Evolutionary conservation across 2,329 filamentous ascomycete genomes (phyloP), one percentile per base, ranked within the genome.

Genomic region (Diaporthe humulicola): DNA sequence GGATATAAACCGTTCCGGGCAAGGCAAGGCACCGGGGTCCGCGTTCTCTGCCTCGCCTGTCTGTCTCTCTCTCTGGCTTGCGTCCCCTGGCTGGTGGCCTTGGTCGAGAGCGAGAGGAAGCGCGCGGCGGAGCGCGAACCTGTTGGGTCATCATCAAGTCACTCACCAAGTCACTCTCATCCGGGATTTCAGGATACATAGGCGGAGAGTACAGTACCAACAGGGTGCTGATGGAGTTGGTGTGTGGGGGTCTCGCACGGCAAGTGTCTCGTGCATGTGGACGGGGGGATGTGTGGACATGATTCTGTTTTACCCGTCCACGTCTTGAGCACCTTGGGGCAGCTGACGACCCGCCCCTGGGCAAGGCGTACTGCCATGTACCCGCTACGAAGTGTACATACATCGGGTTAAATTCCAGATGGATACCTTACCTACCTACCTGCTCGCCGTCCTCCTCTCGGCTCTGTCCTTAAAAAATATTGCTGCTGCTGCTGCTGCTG

Each of bases 231-330:
- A 57, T 30, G 52, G 36, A 58, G 22, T 30, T 22, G 54, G 69
- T 67, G 61, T 67, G 61, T 67, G 69, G 54, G 38, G 54, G 69
- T 71, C 54, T 60, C 54, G 56, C 54, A 60, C 54, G 69, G 54
- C 56, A 71, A 28, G n/a, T 71, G 69, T 71, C 69, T 50, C 56
- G 69, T 52, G 56, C 42, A 50, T 67, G 61, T 50, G 61, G 42
- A 61, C n/a, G 28, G 30, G 54, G 36, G 56, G 9, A 14, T 36
- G 38, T 36, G 38, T 57, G 38, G 30, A 58, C 15, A 48, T 58
- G 38, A 33, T 30, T 57, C n/a, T 70, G 67, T 58, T 70, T 48
- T 57, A 17, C 54, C 54, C 38, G 69, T 71, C 57, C 42, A 30
- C n/a, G n/a, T 30, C 25, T 71, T 48, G 48, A 66, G 33, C 66